These are phyloP conservation scores for Furcasterigmium furcatum DNA, from an alignment of 2,329 filamentous ascomycete genomes.

Conservation along the genomic window DNA sequence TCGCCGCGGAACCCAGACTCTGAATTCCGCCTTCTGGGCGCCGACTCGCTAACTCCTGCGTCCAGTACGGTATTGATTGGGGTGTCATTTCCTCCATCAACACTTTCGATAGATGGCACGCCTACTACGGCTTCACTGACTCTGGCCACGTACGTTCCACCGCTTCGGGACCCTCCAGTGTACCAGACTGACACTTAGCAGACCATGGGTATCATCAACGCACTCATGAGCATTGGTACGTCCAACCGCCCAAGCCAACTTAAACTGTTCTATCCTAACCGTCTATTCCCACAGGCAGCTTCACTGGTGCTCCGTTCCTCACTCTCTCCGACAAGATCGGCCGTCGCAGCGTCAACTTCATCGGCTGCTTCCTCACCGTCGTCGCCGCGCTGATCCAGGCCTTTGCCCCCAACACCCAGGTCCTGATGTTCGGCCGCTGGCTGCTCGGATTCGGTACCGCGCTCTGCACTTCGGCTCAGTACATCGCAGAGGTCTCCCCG, in stretches of 20 bases:
- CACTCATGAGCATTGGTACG: constrained; percentile 45
- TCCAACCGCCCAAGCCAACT: no score
- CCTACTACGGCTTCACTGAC: constrained; percentile 37
- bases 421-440: constrained; percentile 49
- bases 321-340: constrained; percentile 48
- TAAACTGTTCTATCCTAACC: no score
- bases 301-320: constrained; percentile 46
- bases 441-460: constrained; percentile 49
- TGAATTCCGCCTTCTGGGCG: not conserved
- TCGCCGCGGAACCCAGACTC: no score
- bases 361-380: constrained; percentile 41
- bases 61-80: constrained; percentile 42
- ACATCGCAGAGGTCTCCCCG: constrained; percentile 22
- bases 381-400: constrained; percentile 38
- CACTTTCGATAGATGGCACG: constrained; percentile 35
- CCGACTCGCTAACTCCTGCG: not conserved
- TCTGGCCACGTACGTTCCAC: constrained; percentile 20
- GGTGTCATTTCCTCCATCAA: constrained; percentile 45
- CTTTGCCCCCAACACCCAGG: constrained; percentile 28
- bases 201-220: constrained; percentile 39
- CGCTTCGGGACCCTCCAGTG: no score
- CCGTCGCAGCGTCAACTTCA: constrained; percentile 44
- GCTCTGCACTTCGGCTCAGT: constrained; percentile 21
- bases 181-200: no score
- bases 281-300: no score